phyloP scores from a whole-genome alignment of 176 grass and related monocot genomes.

The Lolium rigidum region DNA sequence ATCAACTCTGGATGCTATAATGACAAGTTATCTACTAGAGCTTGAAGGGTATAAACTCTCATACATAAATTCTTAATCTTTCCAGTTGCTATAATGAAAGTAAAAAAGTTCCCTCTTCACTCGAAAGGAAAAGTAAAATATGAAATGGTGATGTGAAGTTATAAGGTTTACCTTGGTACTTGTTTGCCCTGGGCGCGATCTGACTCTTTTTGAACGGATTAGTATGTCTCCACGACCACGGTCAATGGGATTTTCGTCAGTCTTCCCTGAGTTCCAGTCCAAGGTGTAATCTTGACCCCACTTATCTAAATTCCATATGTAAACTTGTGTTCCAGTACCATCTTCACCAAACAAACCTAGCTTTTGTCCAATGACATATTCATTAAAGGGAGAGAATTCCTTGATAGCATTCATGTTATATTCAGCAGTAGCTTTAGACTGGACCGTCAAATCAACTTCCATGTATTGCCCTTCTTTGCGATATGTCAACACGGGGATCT shows the following conservation, averaged over 20 bases:
- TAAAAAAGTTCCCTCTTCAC: neutral
- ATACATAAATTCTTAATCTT: conserved; percentile 25
- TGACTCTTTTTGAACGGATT: conserved; percentile 79
- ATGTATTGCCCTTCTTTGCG: conserved; percentile 74
- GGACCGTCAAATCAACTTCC: conserved; percentile 81
- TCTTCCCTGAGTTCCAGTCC: conserved; percentile 68
- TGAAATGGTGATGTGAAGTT: neutral
- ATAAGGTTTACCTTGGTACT: conserved; percentile 55
- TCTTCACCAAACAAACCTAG: conserved; percentile 71
- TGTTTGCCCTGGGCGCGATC: conserved; percentile 70
- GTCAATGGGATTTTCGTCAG: conserved; percentile 37
- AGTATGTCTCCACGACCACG: conserved; percentile 65
- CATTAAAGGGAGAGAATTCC: conserved; percentile 85
- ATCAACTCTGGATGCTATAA: neutral
- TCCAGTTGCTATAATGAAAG: conserved; percentile 10
- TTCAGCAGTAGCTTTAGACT: conserved; percentile 67
- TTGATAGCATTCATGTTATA: conserved; percentile 77
- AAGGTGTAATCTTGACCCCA: conserved; percentile 78
- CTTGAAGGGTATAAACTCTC: conserved; percentile 7
- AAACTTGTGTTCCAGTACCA: conserved; percentile 79
- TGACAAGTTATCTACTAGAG: no score
- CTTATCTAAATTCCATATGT: conserved; percentile 93
- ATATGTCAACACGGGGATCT: conserved; percentile 86
- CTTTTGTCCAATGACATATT: conserved; percentile 91
- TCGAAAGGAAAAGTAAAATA: neutral